Evolutionary conservation across 441 rosid species (phyloP).

Genomic region (Eruca vesicaria): DNA sequence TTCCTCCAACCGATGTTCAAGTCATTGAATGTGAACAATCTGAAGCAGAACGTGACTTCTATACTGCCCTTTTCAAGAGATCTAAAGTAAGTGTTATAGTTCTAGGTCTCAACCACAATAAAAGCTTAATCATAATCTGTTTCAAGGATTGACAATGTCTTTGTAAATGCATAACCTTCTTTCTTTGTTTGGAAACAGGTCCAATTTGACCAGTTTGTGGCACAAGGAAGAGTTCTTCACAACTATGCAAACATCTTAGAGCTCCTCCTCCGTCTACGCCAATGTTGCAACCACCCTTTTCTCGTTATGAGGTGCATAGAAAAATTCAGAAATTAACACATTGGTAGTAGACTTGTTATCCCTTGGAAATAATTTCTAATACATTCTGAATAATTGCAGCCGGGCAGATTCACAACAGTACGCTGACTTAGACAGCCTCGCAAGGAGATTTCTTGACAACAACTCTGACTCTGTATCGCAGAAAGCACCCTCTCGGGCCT

Average conservation of each 20-base stretch:
- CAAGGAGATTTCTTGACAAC: constrained; percentile 56
- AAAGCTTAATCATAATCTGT: background rate
- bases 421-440: constrained; percentile 56
- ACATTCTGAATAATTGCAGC: constrained; percentile 8
- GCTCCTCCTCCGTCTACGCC: constrained; percentile 69
- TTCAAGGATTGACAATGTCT: background rate
- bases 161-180: background rate
- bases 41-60: constrained; percentile 63
- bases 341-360: background rate
- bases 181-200: constrained; percentile 42
- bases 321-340: too few species aligned
- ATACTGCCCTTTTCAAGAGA: constrained; percentile 64
- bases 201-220: constrained; percentile 69
- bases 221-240: constrained; percentile 74
- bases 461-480: constrained; percentile 35
- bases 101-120: background rate
- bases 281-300: constrained; percentile 78
- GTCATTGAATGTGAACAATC: constrained; percentile 61
- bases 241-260: constrained; percentile 69
- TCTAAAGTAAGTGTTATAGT: constrained; percentile 46
- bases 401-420: constrained; percentile 49
- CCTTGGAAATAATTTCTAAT: constrained; percentile 6
- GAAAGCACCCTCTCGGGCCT: constrained; percentile 45
- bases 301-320: constrained; percentile 85
- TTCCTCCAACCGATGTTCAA: constrained; percentile 65